Evolutionary conservation across 2,329 filamentous ascomycete genomes (phyloP).

Genomic region (Colletotrichum destructivum): DNA sequence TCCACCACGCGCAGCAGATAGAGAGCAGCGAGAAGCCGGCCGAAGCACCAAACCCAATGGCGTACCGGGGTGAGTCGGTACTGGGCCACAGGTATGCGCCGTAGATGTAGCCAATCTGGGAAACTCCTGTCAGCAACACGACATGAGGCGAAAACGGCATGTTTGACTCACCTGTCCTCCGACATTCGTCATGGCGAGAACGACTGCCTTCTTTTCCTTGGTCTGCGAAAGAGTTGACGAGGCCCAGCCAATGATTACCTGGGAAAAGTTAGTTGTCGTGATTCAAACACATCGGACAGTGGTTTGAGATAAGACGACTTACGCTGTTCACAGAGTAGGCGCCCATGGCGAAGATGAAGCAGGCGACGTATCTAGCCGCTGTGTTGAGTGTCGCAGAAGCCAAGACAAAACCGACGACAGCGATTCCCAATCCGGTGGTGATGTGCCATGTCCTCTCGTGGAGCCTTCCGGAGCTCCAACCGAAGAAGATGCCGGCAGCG

Average conservation of each 20-base stretch:
- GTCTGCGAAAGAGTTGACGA: slow-evolving; percentile 61
- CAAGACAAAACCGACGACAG: slow-evolving; percentile 60
- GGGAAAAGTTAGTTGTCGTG: slow-evolving; percentile 44
- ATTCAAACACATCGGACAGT: fast-evolving
- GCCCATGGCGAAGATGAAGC: slow-evolving; percentile 59
- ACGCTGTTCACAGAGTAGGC: slow-evolving; percentile 56
- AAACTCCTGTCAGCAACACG: background rate
- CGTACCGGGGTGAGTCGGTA: slow-evolving; percentile 60
- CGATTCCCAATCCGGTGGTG: slow-evolving; percentile 57
- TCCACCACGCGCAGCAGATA: slow-evolving; percentile 58
- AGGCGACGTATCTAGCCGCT: slow-evolving; percentile 57
- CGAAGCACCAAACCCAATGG: slow-evolving; percentile 61
- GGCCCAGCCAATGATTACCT: slow-evolving; percentile 63
- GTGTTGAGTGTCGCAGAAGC: slow-evolving; percentile 56
- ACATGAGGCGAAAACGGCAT: background rate
- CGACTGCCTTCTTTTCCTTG: slow-evolving; percentile 64
- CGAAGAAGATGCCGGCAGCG: slow-evolving; percentile 60
- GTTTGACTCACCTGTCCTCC: slow-evolving; percentile 51
- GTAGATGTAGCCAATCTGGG: slow-evolving; percentile 62
- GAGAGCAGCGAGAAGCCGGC: slow-evolving; percentile 58
- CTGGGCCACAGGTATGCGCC: slow-evolving; percentile 66
- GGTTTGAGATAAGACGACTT: background rate
- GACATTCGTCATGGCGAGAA: slow-evolving; percentile 64
- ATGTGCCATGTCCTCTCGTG: slow-evolving; percentile 67
- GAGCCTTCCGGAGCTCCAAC: slow-evolving; percentile 64